phyloP scores from a whole-genome alignment of 1,284 basidiomycete genomes.

The Cutaneotrichosporon cyanovorans region DNA sequence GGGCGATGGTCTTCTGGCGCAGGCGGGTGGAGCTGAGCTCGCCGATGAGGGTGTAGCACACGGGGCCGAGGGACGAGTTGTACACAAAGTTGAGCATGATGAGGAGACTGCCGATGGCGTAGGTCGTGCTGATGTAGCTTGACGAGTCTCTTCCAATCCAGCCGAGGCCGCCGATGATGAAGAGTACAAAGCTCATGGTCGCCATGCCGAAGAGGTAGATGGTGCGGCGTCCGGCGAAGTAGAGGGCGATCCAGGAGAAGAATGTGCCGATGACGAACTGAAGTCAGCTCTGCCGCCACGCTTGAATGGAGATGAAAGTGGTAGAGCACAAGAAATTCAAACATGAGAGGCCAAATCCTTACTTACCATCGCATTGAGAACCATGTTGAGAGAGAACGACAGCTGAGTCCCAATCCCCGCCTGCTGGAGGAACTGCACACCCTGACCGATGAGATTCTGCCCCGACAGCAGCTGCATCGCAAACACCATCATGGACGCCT shows the following conservation, averaged over 20 bases:
- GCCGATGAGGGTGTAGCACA: constrained; percentile 21
- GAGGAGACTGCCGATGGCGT: constrained; percentile 15
- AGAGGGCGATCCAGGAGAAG: constrained; percentile 6
- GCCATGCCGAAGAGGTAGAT: constrained; percentile 22
- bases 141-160: constrained; percentile 3
- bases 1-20: constrained; percentile 46
- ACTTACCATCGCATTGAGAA: constrained; percentile 9
- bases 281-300: no score
- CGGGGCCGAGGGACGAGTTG: constrained; percentile 19
- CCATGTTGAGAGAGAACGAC: constrained; percentile 43
- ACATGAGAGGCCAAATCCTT: not conserved
- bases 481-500: constrained; percentile 18
- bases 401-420: constrained; percentile 41
- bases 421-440: constrained; percentile 37
- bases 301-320: no score
- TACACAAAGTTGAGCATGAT: constrained; percentile 21
- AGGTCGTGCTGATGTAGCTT: not conserved
- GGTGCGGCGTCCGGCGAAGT: constrained; percentile 7
- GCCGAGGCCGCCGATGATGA: constrained; percentile 16
- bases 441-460: constrained; percentile 18
- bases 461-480: constrained; percentile 13
- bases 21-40: constrained; percentile 44
- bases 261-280: constrained; percentile 11
- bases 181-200: constrained; percentile 6
- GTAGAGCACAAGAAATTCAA: no score